These are phyloP conservation scores for Aspergillus vadensis DNA, from an alignment of 2,329 filamentous ascomycete genomes.

Conservation along the genomic window DNA sequence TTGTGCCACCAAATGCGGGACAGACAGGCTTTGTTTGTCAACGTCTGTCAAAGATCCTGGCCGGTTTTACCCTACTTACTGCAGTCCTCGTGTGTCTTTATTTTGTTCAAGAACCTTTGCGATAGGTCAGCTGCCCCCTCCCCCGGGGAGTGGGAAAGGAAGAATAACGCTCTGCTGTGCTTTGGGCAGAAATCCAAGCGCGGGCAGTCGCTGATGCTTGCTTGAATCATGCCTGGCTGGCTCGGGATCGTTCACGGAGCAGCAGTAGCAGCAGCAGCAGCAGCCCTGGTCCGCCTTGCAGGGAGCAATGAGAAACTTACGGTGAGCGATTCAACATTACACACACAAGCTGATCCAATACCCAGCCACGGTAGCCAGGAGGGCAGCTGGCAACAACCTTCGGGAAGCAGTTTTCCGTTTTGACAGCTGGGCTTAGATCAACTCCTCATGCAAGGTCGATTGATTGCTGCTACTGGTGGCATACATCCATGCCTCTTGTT, in stretches of 20 bases:
- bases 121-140: constrained; percentile 13
- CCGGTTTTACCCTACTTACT: constrained; percentile 14
- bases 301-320: constrained; percentile 21
- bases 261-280: neutral
- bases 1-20: constrained; percentile 11
- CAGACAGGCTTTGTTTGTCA: constrained; percentile 14
- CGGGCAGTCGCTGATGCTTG: constrained; percentile 13
- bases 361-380: constrained; percentile 15
- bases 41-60: constrained; percentile 18
- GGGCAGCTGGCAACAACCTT: constrained; percentile 16
- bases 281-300: constrained; percentile 25
- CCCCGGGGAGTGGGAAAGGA: neutral
- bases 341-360: constrained; percentile 16
- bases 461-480: constrained; percentile 7
- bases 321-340: constrained; percentile 21
- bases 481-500: neutral
- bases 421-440: constrained; percentile 13
- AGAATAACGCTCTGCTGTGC: constrained; percentile 12
- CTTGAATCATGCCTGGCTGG: constrained; percentile 13
- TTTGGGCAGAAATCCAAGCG: constrained; percentile 29
- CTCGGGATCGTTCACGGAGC: constrained; percentile 11
- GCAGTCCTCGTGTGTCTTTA: constrained; percentile 21
- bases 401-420: constrained; percentile 11
- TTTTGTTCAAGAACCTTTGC: constrained; percentile 2
- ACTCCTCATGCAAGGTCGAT: constrained; percentile 18